Percentiles rank a stretch among this genome's conserved stretches.
Conservation (phyloP, 169 alveolate species). For the Hepatocystis sp. region DNA sequence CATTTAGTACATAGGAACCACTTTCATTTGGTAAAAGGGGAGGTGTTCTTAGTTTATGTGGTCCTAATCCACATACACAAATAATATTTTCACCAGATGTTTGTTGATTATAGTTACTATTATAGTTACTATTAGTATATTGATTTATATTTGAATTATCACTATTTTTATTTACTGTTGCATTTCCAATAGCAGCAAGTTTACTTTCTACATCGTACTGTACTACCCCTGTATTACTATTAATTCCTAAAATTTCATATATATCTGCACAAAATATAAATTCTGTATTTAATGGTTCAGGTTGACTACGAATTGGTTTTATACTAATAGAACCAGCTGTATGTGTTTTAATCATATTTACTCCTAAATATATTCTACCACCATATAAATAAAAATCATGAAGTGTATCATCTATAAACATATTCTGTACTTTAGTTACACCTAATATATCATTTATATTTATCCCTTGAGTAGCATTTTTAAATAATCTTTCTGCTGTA, state of each 20-base stretch:
- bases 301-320: slow-evolving; percentile 44
- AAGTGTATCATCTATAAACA: slow-evolving; percentile 75
- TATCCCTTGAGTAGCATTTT: slow-evolving; percentile 72
- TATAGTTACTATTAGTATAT: too few relatives aligned
- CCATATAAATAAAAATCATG: slow-evolving; percentile 79
- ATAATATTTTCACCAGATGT: slow-evolving; percentile 70
- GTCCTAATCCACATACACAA: slow-evolving; percentile 82
- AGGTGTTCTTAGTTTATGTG: slow-evolving; percentile 70
- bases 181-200: too few relatives aligned
- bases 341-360: slow-evolving; percentile 77
- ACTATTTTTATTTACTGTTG: neutral
- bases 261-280: slow-evolving; percentile 69
- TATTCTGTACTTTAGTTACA: slow-evolving; percentile 75
- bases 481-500: slow-evolving; percentile 59
- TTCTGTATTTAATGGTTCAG: slow-evolving; percentile 45
- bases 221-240: slow-evolving; percentile 5
- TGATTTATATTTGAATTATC: slow-evolving; percentile 42
- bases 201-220: neutral
- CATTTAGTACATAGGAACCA: slow-evolving; percentile 85
- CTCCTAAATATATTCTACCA: slow-evolving; percentile 79
- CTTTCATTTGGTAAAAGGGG: slow-evolving; percentile 68
- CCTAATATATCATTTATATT: slow-evolving; percentile 66
- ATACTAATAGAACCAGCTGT: slow-evolving; percentile 80
- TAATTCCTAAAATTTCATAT: slow-evolving; percentile 36
- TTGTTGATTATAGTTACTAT: too few relatives aligned